Evolutionary conservation across 2,329 filamentous ascomycete genomes (phyloP).

Genomic region (Lachnellula cervina): DNA sequence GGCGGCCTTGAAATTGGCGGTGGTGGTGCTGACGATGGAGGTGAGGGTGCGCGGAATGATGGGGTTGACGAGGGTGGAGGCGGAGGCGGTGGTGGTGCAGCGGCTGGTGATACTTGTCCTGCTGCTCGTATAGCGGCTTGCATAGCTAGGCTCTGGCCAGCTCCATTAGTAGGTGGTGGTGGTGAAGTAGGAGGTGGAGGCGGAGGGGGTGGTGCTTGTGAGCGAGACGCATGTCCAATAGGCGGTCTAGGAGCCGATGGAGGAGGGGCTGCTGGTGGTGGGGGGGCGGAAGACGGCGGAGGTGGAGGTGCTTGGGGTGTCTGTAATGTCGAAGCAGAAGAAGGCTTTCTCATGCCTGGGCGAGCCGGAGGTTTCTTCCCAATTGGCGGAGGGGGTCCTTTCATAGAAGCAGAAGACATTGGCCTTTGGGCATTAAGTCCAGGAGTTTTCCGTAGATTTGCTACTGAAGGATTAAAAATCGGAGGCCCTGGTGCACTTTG

Average conservation of each 20-base stretch:
- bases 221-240: conserved; percentile 33
- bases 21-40: conserved; percentile 39
- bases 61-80: conserved; percentile 34
- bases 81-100: conserved; percentile 33
- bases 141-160: conserved; percentile 37
- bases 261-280: conserved; percentile 33
- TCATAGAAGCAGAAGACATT: conserved; percentile 54
- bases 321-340: conserved; percentile 33
- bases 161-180: conserved; percentile 28
- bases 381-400: conserved; percentile 71
- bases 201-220: conserved; percentile 31
- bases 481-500: conserved; percentile 44
- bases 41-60: conserved; percentile 34
- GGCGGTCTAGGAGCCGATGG: conserved; percentile 34
- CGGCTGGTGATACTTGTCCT: conserved; percentile 38
- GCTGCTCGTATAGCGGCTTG: conserved; percentile 43
- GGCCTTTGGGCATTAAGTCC: conserved; percentile 49
- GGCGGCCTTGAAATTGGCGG: conserved; percentile 32
- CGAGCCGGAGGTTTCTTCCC: conserved; percentile 69
- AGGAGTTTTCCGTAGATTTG: conserved; percentile 55
- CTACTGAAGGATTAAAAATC: conserved; percentile 49
- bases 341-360: conserved; percentile 53
- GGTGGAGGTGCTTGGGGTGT: conserved; percentile 29
- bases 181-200: conserved; percentile 36
- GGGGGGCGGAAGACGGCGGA: conserved; percentile 33